Base-by-base conservation (phyloP, 179 eudicot genomes). In the Amaranthus tricolor region DNA sequence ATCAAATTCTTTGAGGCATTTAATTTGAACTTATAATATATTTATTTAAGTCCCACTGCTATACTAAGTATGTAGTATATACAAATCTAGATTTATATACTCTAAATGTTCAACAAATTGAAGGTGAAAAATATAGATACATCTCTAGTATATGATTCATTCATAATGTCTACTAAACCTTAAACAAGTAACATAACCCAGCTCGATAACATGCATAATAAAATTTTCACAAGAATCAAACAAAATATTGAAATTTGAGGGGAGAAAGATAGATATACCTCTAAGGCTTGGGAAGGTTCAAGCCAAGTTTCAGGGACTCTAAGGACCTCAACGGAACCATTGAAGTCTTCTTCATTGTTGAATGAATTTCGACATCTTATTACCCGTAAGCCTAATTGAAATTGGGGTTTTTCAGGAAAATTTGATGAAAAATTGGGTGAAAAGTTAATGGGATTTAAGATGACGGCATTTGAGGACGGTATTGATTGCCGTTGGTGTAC, bases 221-320 rank as follows among this genome's bases (percentile, higher is more conserved):
- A 31, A 31, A 31, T 1, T 31, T 31, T 31, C 40, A 31, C 31
- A 15, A 19, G 6, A 63, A 63, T 43, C 4, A 45, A 17, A 45
- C 21, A 47, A 3, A 65, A 3, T 9, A 21, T 47, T 65, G 69
- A 65, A n/a, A 14, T 2, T 17, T 45, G 16, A 66, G 48, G 54
- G 54, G 4, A 62, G 47, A 62, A 16, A 31, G 2, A 10, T 16
- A 68, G 43, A 43, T 40, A 65, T 72, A 89, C 98, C 89, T 86
- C 82, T n/a, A 84, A 60, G 16, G 96, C 94, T 71, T 40, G 79
- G 45, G 94, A 78, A 80, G 90, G 88, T 54, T 83, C 76, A 73
- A 85, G 73, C 94, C 96, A 91, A 9, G 81, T 83, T 31, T 85
- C 80, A 21, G 98, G 98, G 78, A 93, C 89, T 77, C 86, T 85